Evolutionary conservation across 139 green algal genomes (phyloP), one percentile per base, ranked within the genome.

Genomic region (Chlamydomonas applanata): DNA sequence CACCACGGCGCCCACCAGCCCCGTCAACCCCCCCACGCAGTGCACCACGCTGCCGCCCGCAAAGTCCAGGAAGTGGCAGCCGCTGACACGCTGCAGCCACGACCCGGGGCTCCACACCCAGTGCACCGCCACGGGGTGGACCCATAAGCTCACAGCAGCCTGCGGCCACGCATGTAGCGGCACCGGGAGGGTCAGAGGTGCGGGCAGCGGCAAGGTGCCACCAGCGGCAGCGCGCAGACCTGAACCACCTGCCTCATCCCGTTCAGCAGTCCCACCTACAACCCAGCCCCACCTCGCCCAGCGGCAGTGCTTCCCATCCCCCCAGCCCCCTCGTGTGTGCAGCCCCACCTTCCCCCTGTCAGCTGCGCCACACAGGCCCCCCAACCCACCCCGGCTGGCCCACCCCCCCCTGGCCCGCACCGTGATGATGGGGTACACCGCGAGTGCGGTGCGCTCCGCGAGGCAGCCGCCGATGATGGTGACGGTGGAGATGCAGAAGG

Each of bases 381-480:
- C n/a, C n/a, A n/a, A n/a, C n/a, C n/a, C n/a, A n/a, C n/a, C n/a
- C n/a, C n/a, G n/a, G n/a, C n/a, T n/a, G n/a, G n/a, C n/a, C n/a
- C n/a, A n/a, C n/a, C n/a, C n/a, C n/a, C n/a, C n/a, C n/a, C n/a
- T n/a, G n/a, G n/a, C n/a, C n/a, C 40, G 40, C 59, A 67, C 59
- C 25, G 33, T 53, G 63, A 32, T 32, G 19, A 66, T 63, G 22
- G 77, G 77, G 77, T 82, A 84, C 5, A 54, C 79, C 2, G 27
- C 22, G 19, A 84, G 70, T 5, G 34, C n/a, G 29, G 79, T 88
- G 52, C 83, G 83, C 64, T 88, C 83, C 29, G 83, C 83, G 2
- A 88, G 64, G 69, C 83, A 85, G 57, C 83, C 83, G 44, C 66
- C 72, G 57, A 85, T 76, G 60, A 88, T 83, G 71, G 79, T 80